Conservation (phyloP, 495 filamentous ascomycete species). For the Amniculicola lignicola region DNA sequence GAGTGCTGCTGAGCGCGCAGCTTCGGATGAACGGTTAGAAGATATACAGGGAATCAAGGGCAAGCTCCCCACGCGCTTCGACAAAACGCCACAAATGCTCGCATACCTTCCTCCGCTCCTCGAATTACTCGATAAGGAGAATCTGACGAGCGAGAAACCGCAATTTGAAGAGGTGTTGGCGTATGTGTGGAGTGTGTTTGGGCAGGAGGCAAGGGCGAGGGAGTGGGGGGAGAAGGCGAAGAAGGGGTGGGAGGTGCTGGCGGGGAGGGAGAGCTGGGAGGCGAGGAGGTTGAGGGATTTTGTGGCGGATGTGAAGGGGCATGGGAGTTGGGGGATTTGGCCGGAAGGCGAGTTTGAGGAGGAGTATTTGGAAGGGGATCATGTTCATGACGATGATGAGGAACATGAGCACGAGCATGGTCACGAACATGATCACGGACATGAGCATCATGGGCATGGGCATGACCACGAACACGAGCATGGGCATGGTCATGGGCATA, state of each 20-base stretch:
- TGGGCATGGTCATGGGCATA: neutral
- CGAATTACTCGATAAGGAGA: constrained; percentile 14
- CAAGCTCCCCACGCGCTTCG: constrained; percentile 1
- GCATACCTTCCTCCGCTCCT: constrained; percentile 8
- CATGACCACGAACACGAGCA: constrained; percentile 11
- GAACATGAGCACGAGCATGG: constrained; percentile 7
- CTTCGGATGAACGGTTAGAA: constrained; percentile 20
- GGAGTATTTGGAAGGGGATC: no score
- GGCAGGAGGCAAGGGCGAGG: constrained; percentile 11
- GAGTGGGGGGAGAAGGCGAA: constrained; percentile 16
- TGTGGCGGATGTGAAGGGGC: constrained; percentile 11
- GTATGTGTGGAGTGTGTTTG: constrained; percentile 20
- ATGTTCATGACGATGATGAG: constrained; percentile 1
- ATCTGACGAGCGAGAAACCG: constrained; percentile 9
- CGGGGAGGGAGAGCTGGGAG: constrained; percentile 29
- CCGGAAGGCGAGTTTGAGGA: constrained; percentile 6
- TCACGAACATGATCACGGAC: constrained; percentile 16
- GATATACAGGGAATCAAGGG: constrained; percentile 11
- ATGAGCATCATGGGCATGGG: neutral
- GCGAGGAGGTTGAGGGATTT: constrained; percentile 20
- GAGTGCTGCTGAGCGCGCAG: neutral
- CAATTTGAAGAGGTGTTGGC: constrained; percentile 26
- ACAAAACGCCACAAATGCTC: constrained; percentile 7
- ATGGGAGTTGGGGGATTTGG: constrained; percentile 22
- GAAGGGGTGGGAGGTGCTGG: constrained; percentile 23